Evolutionary conservation across 257 asterid genomes (phyloP), one percentile per base, ranked within the genome.

Genomic region (Capsicum rhomboideum): DNA sequence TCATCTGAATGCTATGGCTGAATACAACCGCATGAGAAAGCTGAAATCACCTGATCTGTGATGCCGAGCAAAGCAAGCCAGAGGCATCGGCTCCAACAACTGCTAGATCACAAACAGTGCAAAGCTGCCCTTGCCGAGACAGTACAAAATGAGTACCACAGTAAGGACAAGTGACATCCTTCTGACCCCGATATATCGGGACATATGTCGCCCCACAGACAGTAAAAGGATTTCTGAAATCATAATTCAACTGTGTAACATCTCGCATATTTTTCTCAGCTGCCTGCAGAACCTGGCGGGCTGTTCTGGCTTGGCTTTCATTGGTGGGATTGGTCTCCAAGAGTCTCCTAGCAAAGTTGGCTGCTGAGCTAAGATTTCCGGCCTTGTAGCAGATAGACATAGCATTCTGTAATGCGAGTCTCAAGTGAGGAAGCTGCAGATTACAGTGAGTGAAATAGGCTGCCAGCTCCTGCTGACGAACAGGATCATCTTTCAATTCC

Each of bases 401-500:
- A 3, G 97, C 98, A 28, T 87, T 93, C 88, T 69, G 10, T 66
- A 95, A 84, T 16, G 95, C 98, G 13, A 95, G 97, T 72, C 98
- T 89, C 78, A 75, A 67, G 90, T 95, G 98, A 5, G 98, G 97
- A 82, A 85, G 79, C 88, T 93, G 97, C 67, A 95, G 92, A 85
- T 86, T 93, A 54, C 97, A 95, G 72, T 95, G 98, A n/a, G 98
- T 95, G 83, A 95, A 95, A 83, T 93, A 95, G 40, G 98, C 98
- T 4, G 98, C 97, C n/a, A 95, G 90, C 84, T 95, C 98, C 87
- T 92, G 98, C 86, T 92, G 97, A 82, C 98, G 98, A 80, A 87
- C 74, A 0, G 94, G 97, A 54, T 95, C 69, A 63, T 90, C 97
- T 82, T 56, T 92, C 85, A 92, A 23, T 83, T 92, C 95, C 92